Evolutionary conservation across 495 filamentous ascomycete species (phyloP), one percentile per base, ranked within the genome.

Genomic region (Corynascus novoguineensis): DNA sequence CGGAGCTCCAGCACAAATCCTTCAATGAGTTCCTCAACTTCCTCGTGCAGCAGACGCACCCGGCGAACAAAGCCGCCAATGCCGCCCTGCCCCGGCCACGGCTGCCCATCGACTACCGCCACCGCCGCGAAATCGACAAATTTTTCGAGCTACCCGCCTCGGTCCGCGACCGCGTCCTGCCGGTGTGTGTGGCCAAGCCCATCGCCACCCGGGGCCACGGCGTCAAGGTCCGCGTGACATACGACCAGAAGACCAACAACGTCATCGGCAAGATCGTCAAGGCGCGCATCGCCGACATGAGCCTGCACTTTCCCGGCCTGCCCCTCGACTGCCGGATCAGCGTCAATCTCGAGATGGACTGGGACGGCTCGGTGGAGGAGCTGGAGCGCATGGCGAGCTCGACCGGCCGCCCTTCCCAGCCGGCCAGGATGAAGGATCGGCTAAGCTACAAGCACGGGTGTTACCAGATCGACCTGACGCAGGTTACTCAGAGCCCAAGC

Each of bases 401-500:
- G 22, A 64, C 67, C 35, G 69, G 69, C 40, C 69, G 73, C 6
- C 76, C 79, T 51, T 72, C 75, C 6, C 62, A 66, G 9, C 78
- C 81, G 3, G 83, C 87, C 55, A 82, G 92, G 9, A 85, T 81
- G 54, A 97, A 97, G 70, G 90, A 97, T 73, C 78, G 92, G 27
- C 74, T 97, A 71, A 92, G 87, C 68, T 97, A 97, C 73, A 82
- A 78, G 19, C 92, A 96, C 67, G 73, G 86, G 44, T 82, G 78
- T 21, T 96, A 93, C 67, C 89, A 92, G 62, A 78, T 97, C 61
- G 92, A 97, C 73, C 70, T 97, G 35, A 97, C 92, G 0, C 90
- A 95, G 66, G 92, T 97, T 12, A 86, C 83, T 10, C 62, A 66
- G 44, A 59, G 31, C 6, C 46, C 59, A 8, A 53, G 44, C 5